Conservation (phyloP, 2,329 filamentous ascomycete genomes). For the Phoma sp. region DNA sequence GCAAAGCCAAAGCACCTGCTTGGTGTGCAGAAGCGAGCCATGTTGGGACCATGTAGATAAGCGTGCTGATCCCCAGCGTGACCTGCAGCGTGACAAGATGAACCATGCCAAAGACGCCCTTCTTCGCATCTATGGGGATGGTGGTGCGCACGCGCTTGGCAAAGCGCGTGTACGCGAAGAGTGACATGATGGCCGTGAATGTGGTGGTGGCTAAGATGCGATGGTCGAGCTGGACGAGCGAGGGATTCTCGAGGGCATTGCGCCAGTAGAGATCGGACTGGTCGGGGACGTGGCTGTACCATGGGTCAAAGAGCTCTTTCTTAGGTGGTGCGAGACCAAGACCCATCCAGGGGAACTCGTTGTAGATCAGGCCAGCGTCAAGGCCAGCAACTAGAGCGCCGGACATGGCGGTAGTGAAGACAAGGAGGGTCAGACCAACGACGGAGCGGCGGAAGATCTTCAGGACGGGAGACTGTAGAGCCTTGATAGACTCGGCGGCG, state of each 20-base stretch:
- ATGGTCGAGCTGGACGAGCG: constrained; percentile 93
- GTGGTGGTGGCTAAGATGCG: constrained; percentile 89
- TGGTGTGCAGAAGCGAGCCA: constrained; percentile 90
- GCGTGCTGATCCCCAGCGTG: constrained; percentile 82
- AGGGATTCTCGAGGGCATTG: constrained; percentile 97
- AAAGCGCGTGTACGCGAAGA: constrained; percentile 81
- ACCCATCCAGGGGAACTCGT: constrained; percentile 97
- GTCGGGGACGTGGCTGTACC: constrained; percentile 82
- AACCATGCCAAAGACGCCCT: constrained; percentile 78
- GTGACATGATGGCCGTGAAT: constrained; percentile 77
- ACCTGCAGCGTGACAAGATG: constrained; percentile 85
- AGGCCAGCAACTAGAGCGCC: constrained; percentile 92
- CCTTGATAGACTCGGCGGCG: constrained; percentile 65
- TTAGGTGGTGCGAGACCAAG: constrained; percentile 79
- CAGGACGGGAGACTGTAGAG: constrained; percentile 70
- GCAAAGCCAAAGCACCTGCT: constrained; percentile 82
- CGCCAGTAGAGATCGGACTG: constrained; percentile 90
- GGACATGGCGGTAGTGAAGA: constrained; percentile 91
- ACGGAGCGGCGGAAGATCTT: constrained; percentile 75
- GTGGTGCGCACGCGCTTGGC: constrained; percentile 66
- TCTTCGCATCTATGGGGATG: constrained; percentile 66
- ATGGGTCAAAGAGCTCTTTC: constrained; percentile 81
- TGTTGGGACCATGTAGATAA: constrained; percentile 92
- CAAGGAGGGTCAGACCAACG: constrained; percentile 72
- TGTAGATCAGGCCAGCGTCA: constrained; percentile 97